Base-by-base conservation (phyloP, 2,329 filamentous ascomycete species). In the Diaporthe nobilis region DNA sequence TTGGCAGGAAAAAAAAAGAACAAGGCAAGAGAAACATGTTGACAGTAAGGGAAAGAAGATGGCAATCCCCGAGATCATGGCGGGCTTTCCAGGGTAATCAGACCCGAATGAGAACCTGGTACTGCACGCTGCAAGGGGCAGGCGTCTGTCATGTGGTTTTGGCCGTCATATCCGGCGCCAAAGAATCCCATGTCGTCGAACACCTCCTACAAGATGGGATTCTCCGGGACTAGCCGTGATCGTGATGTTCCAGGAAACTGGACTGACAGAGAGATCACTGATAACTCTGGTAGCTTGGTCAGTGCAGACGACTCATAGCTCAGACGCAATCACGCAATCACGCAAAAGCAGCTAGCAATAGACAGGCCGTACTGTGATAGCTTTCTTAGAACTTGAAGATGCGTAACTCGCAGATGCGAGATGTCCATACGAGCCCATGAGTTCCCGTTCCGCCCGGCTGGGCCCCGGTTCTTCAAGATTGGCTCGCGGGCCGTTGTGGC, bases 1-100 rank as follows among this genome's bases (percentile, higher is more conserved):
- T 61, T 53, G n/a, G 71, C 53, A 72, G 37, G n/a, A 67, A 13
- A 12, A 47, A 57, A 72, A 60, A 49, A 9, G 31, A 72, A 72
- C 31, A 25, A 39, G 70, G 67, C 25, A 57, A 58, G 55, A 44
- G 42, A 57, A 57, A 71, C 51, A 44, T 39, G 51, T 13, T 72
- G 53, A 51, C 28, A 63, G 58, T 53, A 53, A 37, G 25, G 28
- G 31, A 72, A 39, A 53, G 44, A 63, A 31, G n/a, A 72, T 72
- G 57, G 20, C 51, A 42, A 53, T 34, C 57, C n/a, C 44, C 57
- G 71, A 63, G 6, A 22, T 42, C 65, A 70, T 53, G 65, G 42
- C 49, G 12, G 49, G 7, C n/a, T 42, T 42, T 9, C 37, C 61
- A 53, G 34, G 65, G 49, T 13, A 28, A 28, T 25, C 49, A 53